Evolutionary conservation across 192 early-diverging fungal genomes (phyloP).

Genomic region (Lunasporangiospora selenospora): DNA sequence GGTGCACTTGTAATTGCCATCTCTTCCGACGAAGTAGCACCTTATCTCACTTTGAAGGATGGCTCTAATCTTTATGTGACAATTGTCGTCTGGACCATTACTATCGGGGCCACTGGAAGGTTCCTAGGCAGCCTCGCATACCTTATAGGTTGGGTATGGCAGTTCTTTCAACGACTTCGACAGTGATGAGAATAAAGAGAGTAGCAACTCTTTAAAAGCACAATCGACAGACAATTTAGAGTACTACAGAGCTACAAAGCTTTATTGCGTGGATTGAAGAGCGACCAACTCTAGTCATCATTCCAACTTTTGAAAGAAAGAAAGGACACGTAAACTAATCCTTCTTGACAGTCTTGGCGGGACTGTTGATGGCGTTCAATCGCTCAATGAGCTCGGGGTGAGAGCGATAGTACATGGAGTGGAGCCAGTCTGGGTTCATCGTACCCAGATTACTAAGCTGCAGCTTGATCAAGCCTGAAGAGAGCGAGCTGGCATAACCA

Average conservation of each 20-base stretch:
- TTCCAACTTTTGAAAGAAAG: not conserved
- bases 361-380: conserved; percentile 59
- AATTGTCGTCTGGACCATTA: conserved; percentile 41
- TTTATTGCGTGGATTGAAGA: not conserved
- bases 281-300: not conserved
- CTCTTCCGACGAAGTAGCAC: conserved; percentile 42
- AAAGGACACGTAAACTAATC: too few species aligned
- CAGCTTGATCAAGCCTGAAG: conserved; percentile 86
- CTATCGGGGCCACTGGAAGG: conserved; percentile 34
- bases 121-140: conserved; percentile 38
- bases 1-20: conserved; percentile 37
- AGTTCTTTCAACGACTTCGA: conserved; percentile 18
- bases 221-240: too few species aligned
- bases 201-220: too few species aligned
- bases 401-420: conserved; percentile 90
- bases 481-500: conserved; percentile 76
- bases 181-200: too few species aligned
- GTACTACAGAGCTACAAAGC: not conserved
- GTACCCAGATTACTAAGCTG: conserved; percentile 89
- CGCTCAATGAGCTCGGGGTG: conserved; percentile 94
- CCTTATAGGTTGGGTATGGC: conserved; percentile 33
- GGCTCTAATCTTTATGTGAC: conserved; percentile 44
- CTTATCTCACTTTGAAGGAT: conserved; percentile 26
- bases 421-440: conserved; percentile 86
- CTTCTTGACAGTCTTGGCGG: conserved; percentile 22